Evolutionary conservation across 805 yeast genomes (phyloP), one percentile per base, ranked within the genome.

Genomic region (Lipomyces spencermartinsiae): DNA sequence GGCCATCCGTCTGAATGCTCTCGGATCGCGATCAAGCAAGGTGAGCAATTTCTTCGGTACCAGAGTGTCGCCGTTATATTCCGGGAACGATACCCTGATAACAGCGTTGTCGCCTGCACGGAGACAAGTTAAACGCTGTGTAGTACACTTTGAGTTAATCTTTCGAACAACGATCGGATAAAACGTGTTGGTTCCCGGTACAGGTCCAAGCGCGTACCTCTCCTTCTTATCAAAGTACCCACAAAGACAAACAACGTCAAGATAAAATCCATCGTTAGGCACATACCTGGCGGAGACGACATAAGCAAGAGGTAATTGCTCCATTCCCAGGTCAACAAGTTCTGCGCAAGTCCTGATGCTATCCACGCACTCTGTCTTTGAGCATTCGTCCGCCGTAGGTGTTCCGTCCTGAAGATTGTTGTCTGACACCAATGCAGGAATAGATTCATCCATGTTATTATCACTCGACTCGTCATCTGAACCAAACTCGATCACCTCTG

Each of bases 241-340:
- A 39, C 56, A 37, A 31, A 43, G 60, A 14, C 56, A 49, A n/a
- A 56, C 61, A 14, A 43, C 65, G 43, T 62, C 65, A 9, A 62
- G 46, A 22, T 55, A 62, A 51, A 56, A 43, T 8, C 65, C 65
- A 8, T 62, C 60, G 33, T 62, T 43, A 5, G 55, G 33, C 12
- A 62, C n/a, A 10, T 22, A 16, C 9, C 49, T 62, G n/a, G 61
- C 61, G n/a, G 65, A 37, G 1, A 56, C 9, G 31, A 62, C 46
- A 35, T 56, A 56, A n/a, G 61, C 60, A 9, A 61, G 43, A 29
- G 59, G 51, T 16, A 43, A 43, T 43, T 6, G 49, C 16, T 43
- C 22, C 49, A n/a, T 14, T 43, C 10, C 49, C 19, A 43, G 4
- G n/a, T n/a, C 49, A 43, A 43, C 19, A n/a, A n/a, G 22, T 16